Evolutionary conservation across 148 eudicot genomes (phyloP), one percentile per base, ranked within the genome.

Genomic region (Arbutus unedo): DNA sequence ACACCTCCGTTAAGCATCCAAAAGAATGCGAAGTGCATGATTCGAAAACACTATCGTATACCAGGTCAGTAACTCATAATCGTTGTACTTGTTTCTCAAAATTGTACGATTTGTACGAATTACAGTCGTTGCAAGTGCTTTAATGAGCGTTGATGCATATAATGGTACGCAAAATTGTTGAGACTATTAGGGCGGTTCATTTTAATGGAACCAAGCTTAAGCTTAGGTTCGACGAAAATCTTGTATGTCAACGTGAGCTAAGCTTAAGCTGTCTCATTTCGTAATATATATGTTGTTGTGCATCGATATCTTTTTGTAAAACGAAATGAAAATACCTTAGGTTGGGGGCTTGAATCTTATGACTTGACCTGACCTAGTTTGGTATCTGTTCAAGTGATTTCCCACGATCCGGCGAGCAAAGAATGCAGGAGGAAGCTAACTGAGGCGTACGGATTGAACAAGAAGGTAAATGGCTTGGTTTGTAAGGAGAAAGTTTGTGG

Each of bases 21-120:
- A 89, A 74, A 82, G 4, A 91, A 89, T 87, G 96, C 93, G 57
- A 91, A 89, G 25, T 95, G 97, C 89, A 88, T 93, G 45, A 89
- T 95, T 71, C 97, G 97, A 78, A 89, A 89, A 82, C 96, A 95
- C 84, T 95, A 95, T 85, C 97, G 95, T 83, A 89, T 87, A 82
- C 95, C 97, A 74, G 91, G 98, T 95, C 73, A 83, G 87, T 83
- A 6, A 4, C 47, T 54, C 16, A 15, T 14, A 7, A 4, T 23
- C 2, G n/a, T 73, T 44, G 44, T 56, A 31, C 7, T 11, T 55
- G 5, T 7, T 13, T 55, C 25, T 16, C 55, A 43, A 14, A n/a
- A 6, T 81, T 41, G n/a, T 54, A 54, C 0, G 56, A 54, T 2
- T 2, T 31, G 14, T 38, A 45, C 67, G 38, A 31, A 31, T 19